Conservation (phyloP, 1,139 yeast species). For the Candida anutae region DNA sequence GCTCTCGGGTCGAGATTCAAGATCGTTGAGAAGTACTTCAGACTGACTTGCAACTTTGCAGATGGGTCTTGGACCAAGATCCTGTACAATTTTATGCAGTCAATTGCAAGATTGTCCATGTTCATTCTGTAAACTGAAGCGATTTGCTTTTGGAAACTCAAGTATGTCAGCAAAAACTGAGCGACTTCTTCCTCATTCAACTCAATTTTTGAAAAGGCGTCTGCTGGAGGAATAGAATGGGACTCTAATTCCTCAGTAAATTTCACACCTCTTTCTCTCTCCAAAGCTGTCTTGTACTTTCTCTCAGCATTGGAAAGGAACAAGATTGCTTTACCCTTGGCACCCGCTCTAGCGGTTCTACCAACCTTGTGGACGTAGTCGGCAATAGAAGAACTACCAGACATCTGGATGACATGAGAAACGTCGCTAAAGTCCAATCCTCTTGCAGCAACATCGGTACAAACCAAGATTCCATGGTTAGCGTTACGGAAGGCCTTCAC, state of each 20-base stretch:
- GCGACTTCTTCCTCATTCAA: slow-evolving; percentile 9
- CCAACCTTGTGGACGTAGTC: slow-evolving; percentile 98
- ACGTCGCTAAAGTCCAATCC: slow-evolving; percentile 96
- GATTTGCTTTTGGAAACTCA: slow-evolving; percentile 15
- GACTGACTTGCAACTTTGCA: slow-evolving; percentile 9
- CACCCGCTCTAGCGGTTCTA: slow-evolving; percentile 95
- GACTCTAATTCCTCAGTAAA: slow-evolving; percentile 27
- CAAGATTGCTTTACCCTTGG: slow-evolving; percentile 57
- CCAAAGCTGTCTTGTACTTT: slow-evolving; percentile 38
- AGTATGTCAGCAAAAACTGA: slow-evolving; percentile 7
- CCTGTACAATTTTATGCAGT: slow-evolving; percentile 9
- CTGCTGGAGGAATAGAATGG: slow-evolving; percentile 2
- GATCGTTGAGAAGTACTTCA: slow-evolving; percentile 6
- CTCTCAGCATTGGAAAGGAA: slow-evolving; percentile 43
- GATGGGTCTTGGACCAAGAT: slow-evolving; percentile 9
- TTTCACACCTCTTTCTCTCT: slow-evolving; percentile 38
- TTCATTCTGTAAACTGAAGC: slow-evolving; percentile 19
- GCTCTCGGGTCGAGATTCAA: slow-evolving; percentile 6
- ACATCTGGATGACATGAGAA: slow-evolving; percentile 95
- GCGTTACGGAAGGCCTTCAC: slow-evolving; percentile 48
- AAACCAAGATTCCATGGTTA: slow-evolving; percentile 67
- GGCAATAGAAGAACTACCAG: slow-evolving; percentile 63
- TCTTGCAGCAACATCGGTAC: slow-evolving; percentile 98
- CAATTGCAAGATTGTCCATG: slow-evolving; percentile 7
- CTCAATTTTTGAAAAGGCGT: slow-evolving; percentile 6